A percentile compares a stretch with the other conserved stretches of the same genome.
phyloP scores from a whole-genome alignment of 768 basidiomycete species.

The Antrodiella citrinella region DNA sequence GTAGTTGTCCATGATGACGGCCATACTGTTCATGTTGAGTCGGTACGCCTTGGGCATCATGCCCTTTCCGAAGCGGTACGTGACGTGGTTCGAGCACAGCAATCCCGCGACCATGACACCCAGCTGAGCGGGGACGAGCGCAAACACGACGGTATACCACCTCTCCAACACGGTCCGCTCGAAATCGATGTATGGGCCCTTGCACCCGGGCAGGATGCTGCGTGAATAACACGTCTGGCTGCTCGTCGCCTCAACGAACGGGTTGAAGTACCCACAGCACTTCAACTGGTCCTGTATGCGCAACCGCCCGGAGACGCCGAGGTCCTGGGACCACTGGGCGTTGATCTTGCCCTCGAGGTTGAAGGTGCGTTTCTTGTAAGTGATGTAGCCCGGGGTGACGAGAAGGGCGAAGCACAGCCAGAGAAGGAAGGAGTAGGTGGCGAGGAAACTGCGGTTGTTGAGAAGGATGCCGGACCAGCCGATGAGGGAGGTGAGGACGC shows the following conservation, averaged over 20 bases:
- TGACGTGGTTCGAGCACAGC: slow-evolving; percentile 77
- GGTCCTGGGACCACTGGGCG: slow-evolving; percentile 59
- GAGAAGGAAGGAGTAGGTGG: slow-evolving; percentile 59
- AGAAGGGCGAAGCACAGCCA: slow-evolving; percentile 71
- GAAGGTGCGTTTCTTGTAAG: slow-evolving; percentile 67
- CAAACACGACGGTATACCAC: slow-evolving; percentile 63
- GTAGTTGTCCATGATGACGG: slow-evolving; percentile 79
- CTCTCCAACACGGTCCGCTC: slow-evolving; percentile 44
- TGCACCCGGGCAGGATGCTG: slow-evolving; percentile 67
- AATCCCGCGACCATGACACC: slow-evolving; percentile 53
- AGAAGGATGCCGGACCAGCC: slow-evolving; percentile 77
- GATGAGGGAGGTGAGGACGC: slow-evolving; percentile 56
- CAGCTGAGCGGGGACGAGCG: slow-evolving; percentile 62
- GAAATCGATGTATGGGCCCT: slow-evolving; percentile 50
- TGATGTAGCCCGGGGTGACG: slow-evolving; percentile 68
- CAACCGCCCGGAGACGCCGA: slow-evolving; percentile 53
- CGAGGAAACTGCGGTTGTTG: slow-evolving; percentile 79
- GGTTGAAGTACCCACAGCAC: slow-evolving; percentile 80
- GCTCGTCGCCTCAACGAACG: slow-evolving; percentile 73
- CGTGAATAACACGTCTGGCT: slow-evolving; percentile 70
- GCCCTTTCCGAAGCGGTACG: slow-evolving; percentile 82
- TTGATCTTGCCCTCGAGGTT: slow-evolving; percentile 81
- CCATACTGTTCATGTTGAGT: slow-evolving; percentile 66
- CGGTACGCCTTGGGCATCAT: slow-evolving; percentile 83
- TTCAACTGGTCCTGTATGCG: slow-evolving; percentile 64